phyloP scores from a whole-genome alignment of 2,329 filamentous ascomycete genomes.

The Fusarium sp. region DNA sequence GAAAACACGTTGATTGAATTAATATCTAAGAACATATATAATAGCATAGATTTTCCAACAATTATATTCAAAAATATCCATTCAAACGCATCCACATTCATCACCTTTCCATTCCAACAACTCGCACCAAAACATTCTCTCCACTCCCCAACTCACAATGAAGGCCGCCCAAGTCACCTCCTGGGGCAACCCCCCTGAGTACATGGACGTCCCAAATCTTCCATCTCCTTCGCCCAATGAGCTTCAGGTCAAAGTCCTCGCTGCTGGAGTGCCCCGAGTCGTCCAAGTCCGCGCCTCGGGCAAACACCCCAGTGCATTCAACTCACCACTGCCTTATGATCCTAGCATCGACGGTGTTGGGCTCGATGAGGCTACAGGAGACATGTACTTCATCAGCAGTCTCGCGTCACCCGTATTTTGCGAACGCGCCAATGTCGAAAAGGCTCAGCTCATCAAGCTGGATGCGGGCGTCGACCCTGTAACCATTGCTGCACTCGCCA shows the following conservation, averaged over 20 bases:
- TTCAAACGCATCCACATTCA: not conserved
- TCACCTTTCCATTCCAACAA: not conserved
- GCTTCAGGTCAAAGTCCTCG: not conserved
- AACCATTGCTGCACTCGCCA: constrained; percentile 14
- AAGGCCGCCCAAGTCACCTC: not conserved
- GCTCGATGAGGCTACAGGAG: constrained; percentile 13
- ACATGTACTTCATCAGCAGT: constrained; percentile 18
- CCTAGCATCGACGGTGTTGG: constrained; percentile 26
- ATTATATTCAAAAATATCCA: not conserved
- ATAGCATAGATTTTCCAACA: not conserved
- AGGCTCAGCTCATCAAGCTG: constrained; percentile 14
- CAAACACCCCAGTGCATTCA: not conserved
- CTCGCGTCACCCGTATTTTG: constrained; percentile 9
- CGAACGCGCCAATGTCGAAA: constrained; percentile 16
- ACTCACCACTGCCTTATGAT: constrained; percentile 9
- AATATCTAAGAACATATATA: not conserved
- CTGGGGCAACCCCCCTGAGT: not conserved
- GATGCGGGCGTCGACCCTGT: constrained; percentile 8
- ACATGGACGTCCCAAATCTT: not conserved
- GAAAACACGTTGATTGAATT: not conserved
- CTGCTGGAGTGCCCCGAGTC: not conserved
- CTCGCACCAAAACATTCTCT: not conserved
- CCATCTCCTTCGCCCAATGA: not conserved
- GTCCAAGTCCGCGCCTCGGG: not conserved
- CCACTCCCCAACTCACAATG: not conserved